Evolutionary conservation across 345 rosid species (phyloP), one percentile per base, ranked within the genome.

Genomic region (Mangifera indica): DNA sequence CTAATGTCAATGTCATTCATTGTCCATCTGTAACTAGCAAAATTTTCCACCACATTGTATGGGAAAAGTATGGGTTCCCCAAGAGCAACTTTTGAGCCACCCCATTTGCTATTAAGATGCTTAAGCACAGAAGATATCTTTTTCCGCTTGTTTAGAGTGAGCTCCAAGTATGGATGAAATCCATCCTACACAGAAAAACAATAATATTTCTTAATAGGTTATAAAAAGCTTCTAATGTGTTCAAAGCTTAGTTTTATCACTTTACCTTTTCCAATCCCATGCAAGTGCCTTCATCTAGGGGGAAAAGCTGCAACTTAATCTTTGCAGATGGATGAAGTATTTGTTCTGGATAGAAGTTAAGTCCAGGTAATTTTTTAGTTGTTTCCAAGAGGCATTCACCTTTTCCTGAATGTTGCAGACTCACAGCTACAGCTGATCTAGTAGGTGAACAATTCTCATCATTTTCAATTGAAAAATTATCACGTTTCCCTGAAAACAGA

Each of bases 251-350:
- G 53, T 56, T 29, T 26, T 24, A 56, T 5, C 58, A 46, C 61
- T 78, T 67, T 80, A 92, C 97, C 91, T 88, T 88, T 81, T 95
- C 91, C 71, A 95, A 71, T 66, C 85, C 92, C 48, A 76, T 53
- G 10, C 86, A 78, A 71, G 93, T 92, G 57, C 42, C 78, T 60
- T 85, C 85, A 87, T 95, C 93, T 13, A 83, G 14, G 37, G 99
- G 98, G 78, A 92, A 95, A 20, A 92, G 96, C 83, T 89, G 98
- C 85, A 92, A 77, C 88, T 88, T 90, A 63, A 94, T 78, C 82
- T 92, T 94, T 45, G 69, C 58, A 17, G 73, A 83, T 67, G 73
- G 80, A 67, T 18, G 71, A 72, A 66, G 75, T 21, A 45, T 60
- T 77, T 82, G 81, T 40, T 70, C 66, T 29, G 85, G 74, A 67